phyloP scores from a whole-genome alignment of 2,329 filamentous ascomycete species.

The Aspergillus fijiensis region DNA sequence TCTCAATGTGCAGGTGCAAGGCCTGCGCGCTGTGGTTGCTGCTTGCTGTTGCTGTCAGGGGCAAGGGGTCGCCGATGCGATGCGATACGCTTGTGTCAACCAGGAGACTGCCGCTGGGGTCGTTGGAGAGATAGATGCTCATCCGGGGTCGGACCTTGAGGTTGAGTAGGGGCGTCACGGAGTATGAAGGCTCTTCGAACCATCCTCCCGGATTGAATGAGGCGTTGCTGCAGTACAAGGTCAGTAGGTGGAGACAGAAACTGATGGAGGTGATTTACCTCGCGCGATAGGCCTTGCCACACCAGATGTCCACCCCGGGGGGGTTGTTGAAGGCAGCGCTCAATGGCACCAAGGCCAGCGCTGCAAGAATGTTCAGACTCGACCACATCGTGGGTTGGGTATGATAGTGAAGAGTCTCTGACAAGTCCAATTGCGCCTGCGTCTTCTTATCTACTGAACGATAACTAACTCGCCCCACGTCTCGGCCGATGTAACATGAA shows the following conservation, averaged over 20 bases:
- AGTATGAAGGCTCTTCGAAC: neutral
- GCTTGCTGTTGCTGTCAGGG: neutral
- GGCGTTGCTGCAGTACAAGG: neutral
- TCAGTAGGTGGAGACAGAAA: neutral
- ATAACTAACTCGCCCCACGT: too few species aligned
- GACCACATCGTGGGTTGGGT: neutral
- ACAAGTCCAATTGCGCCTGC: too few species aligned
- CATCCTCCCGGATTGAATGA: slow-evolving; percentile 3
- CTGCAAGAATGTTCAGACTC: neutral
- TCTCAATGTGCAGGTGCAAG: neutral
- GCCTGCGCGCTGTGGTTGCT: neutral
- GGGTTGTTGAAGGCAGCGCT: neutral
- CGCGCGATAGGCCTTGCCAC: slow-evolving; percentile 2
- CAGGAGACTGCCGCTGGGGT: neutral
- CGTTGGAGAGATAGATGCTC: slow-evolving; percentile 4
- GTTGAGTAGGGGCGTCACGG: neutral
- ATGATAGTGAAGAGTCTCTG: too few species aligned
- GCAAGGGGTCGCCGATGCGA: neutral
- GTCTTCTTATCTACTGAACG: too few species aligned
- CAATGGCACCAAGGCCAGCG: neutral
- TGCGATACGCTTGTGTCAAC: neutral
- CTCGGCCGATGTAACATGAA: too few species aligned
- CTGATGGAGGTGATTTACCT: neutral
- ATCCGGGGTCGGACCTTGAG: slow-evolving; percentile 2
- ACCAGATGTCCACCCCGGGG: neutral